These are phyloP conservation scores for Hirschioporus abietinus DNA, from an alignment of 768 basidiomycete genomes.

Conservation along the genomic window DNA sequence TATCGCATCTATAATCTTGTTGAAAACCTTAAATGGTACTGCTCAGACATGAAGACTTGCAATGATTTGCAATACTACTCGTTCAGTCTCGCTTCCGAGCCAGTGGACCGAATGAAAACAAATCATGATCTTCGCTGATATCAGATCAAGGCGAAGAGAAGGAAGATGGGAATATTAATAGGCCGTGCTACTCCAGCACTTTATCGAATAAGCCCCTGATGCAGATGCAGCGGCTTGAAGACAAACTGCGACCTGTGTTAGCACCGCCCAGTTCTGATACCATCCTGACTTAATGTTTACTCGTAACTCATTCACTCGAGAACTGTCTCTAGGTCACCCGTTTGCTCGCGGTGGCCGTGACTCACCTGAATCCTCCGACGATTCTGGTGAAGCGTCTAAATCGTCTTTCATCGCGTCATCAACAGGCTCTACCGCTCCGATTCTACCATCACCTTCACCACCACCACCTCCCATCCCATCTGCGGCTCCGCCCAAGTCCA, in stretches of 20 bases:
- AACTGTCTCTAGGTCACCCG: neutral
- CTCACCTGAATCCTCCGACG: neutral
- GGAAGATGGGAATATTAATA: neutral
- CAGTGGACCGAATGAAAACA: neutral
- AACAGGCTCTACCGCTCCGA: neutral
- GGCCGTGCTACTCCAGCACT: neutral
- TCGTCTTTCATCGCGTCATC: neutral
- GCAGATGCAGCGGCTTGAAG: neutral
- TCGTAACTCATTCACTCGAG: neutral
- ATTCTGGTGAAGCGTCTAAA: neutral
- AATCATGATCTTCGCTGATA: neutral
- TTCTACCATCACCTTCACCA: neutral
- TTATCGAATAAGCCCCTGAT: neutral
- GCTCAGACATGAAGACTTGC: neutral
- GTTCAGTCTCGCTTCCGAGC: neutral
- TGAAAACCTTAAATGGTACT: too few species aligned
- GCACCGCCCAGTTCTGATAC: neutral
- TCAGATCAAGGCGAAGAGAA: neutral
- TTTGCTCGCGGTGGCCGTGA: constrained; percentile 1
- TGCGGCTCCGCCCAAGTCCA: neutral
- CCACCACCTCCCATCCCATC: neutral
- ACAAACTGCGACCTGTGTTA: neutral
- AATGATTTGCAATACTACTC: neutral
- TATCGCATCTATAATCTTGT: too few species aligned
- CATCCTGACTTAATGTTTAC: neutral